These are phyloP conservation scores for Russula abietina DNA, from an alignment of 768 basidiomycete genomes.

Conservation along the genomic window DNA sequence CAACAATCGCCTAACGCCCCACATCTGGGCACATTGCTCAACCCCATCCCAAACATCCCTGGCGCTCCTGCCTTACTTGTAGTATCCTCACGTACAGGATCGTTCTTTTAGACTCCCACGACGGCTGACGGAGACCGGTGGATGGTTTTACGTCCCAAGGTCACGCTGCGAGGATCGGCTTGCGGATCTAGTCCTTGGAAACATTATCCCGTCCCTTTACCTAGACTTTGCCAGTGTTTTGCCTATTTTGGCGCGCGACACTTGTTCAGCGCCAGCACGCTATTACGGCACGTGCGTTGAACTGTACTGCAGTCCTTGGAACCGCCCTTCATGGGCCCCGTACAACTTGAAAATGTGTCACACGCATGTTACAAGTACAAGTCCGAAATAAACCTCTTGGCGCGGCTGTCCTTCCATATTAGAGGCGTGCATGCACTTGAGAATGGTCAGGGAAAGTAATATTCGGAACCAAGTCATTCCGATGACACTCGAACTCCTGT, in stretches of 20 bases:
- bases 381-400: background rate
- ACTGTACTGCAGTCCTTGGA: constrained; percentile 8
- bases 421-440: background rate
- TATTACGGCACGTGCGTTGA: constrained; percentile 14
- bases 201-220: constrained; percentile 18
- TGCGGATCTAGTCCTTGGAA: constrained; percentile 13
- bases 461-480: background rate
- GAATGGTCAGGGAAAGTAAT: background rate
- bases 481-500: background rate
- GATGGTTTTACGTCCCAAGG: constrained; percentile 1
- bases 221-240: background rate
- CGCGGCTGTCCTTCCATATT: background rate
- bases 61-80: constrained; percentile 5
- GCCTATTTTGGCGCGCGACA: constrained; percentile 23
- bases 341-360: background rate
- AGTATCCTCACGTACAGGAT: background rate
- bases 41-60: constrained; percentile 12
- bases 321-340: background rate
- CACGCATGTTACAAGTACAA: background rate
- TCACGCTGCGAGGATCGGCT: constrained; percentile 25
- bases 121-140: constrained; percentile 1
- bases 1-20: constrained; percentile 18
- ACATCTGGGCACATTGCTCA: background rate
- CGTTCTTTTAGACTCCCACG: constrained; percentile 14
- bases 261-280: constrained; percentile 24